Percentiles rank a stretch among this genome's conserved stretches.
Evolutionary conservation across 495 filamentous ascomycete genomes (phyloP).

Genomic region (Penicillium tannophilum): DNA sequence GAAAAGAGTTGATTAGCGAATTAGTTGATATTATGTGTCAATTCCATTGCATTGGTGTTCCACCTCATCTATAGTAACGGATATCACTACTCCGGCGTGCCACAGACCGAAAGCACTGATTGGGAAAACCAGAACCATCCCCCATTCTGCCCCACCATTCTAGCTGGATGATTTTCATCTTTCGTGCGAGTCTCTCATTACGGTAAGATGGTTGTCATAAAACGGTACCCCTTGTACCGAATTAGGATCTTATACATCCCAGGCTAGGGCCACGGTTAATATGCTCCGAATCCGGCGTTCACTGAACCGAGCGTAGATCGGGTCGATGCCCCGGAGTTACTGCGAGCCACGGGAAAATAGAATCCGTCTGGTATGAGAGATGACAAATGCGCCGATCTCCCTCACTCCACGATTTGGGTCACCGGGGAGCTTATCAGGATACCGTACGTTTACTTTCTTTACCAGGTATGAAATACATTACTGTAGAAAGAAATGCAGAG

Average conservation of each 20-base stretch:
- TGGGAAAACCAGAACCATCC: constrained; percentile 33
- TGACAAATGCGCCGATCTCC: constrained; percentile 49
- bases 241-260: background rate
- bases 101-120: constrained; percentile 39
- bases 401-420: constrained; percentile 39
- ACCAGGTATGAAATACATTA: constrained; percentile 1
- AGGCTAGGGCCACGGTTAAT: constrained; percentile 5
- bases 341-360: constrained; percentile 41
- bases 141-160: constrained; percentile 29
- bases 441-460: constrained; percentile 7
- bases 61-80: background rate
- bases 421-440: constrained; percentile 31
- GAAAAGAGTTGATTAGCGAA: background rate
- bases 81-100: constrained; percentile 19
- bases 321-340: constrained; percentile 20
- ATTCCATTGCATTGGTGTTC: background rate
- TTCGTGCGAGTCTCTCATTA: constrained; percentile 14
- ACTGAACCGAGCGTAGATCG: constrained; percentile 23
- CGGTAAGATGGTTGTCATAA: background rate
- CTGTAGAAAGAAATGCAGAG: background rate
- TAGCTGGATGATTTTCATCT: constrained; percentile 7
- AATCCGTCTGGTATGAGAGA: constrained; percentile 43
- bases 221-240: background rate
- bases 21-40: constrained; percentile 4
- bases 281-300: constrained; percentile 27